A percentile compares a stretch with the other conserved stretches of the same genome.
These are phyloP conservation scores for Epichloe coenophiala DNA, from an alignment of 2,329 filamentous ascomycete species.

Conservation along the genomic window DNA sequence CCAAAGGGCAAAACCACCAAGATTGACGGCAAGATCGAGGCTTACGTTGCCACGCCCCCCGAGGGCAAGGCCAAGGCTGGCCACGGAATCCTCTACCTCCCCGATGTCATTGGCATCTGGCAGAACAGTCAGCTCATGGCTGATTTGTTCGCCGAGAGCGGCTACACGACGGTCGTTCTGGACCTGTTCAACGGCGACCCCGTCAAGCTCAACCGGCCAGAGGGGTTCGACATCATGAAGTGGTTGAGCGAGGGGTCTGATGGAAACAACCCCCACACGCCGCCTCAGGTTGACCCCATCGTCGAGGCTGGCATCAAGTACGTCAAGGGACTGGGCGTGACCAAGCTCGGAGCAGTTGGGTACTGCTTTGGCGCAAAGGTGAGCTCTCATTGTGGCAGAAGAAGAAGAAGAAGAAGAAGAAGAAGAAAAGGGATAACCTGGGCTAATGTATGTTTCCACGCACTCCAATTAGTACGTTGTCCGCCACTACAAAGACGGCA, in stretches of 20 bases:
- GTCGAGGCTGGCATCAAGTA: slow-evolving; percentile 33
- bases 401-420: not conserved
- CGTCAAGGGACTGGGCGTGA: slow-evolving; percentile 37
- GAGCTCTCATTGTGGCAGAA: slow-evolving; percentile 7
- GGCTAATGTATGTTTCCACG: not conserved
- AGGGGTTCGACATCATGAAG: slow-evolving; percentile 17
- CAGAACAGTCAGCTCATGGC: slow-evolving; percentile 29
- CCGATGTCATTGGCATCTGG: slow-evolving; percentile 26
- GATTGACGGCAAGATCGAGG: slow-evolving; percentile 27
- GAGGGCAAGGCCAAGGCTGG: slow-evolving; percentile 13
- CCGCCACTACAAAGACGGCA: slow-evolving; percentile 45
- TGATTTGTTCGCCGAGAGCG: slow-evolving; percentile 23
- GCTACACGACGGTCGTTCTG: slow-evolving; percentile 24
- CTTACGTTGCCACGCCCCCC: slow-evolving; percentile 36
- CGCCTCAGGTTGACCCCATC: slow-evolving; percentile 20
- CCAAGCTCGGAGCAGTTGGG: slow-evolving; percentile 41
- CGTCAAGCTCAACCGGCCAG: slow-evolving; percentile 12
- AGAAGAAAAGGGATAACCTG: not conserved
- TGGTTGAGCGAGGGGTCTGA: slow-evolving; percentile 27
- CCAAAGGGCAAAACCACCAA: slow-evolving; percentile 33
- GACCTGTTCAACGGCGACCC: slow-evolving; percentile 27
- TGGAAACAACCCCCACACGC: slow-evolving; percentile 33
- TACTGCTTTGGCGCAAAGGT: slow-evolving; percentile 55
- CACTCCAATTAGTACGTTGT: slow-evolving; percentile 42
- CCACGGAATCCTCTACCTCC: slow-evolving; percentile 21